Base-by-base conservation (phyloP, 2,329 filamentous ascomycete genomes). In the Venturia carpophila region DNA sequence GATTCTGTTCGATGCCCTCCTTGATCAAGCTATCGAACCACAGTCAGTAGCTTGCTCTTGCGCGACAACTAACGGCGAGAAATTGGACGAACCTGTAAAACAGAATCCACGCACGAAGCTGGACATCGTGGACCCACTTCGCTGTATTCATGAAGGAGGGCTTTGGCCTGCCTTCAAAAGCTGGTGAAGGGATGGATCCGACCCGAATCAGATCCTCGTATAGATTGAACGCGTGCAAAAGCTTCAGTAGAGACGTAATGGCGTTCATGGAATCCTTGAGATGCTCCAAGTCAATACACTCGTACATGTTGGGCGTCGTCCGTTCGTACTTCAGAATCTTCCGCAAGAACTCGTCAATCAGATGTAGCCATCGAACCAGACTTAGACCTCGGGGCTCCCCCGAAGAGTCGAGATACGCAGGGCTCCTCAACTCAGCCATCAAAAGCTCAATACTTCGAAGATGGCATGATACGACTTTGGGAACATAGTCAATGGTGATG, bases 401-500 rank as follows among this genome's bases (percentile, higher is more conserved):
- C 0, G 86, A 77, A 52, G 80, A 77, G 45, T 84, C 79, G 1
- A 79, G 70, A 70, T 84, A 84, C 0, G 84, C 82, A 9, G 82
- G 77, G 11, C 83, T 79, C 69, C 86, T 86, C 10, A 92, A 78
- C 67, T 94, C 89, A 24, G 79, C 79, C 3, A 94, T 80, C 24
- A 97, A 84, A 70, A 92, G 88, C 73, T 95, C 91, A 60, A 97
- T 90, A 69, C 90, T 91, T 69, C 89, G 88, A 39, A 99, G 79
- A 67, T 90, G 85, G 75, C 92, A 97, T 0, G 90, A 95, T 39
- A 97, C 86, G 17, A 94, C 87, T 74, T 96, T 97, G 0, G 93
- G 92, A 0, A 85, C 79, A 71, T 97, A 96, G 9, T 89, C 84
- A 67, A 99, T 96, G 9, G 84, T 84, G 63, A 87, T 83, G 71